These are phyloP conservation scores for Chaetomidium leptoderma DNA, from an alignment of 495 filamentous ascomycete species.

Conservation along the genomic window DNA sequence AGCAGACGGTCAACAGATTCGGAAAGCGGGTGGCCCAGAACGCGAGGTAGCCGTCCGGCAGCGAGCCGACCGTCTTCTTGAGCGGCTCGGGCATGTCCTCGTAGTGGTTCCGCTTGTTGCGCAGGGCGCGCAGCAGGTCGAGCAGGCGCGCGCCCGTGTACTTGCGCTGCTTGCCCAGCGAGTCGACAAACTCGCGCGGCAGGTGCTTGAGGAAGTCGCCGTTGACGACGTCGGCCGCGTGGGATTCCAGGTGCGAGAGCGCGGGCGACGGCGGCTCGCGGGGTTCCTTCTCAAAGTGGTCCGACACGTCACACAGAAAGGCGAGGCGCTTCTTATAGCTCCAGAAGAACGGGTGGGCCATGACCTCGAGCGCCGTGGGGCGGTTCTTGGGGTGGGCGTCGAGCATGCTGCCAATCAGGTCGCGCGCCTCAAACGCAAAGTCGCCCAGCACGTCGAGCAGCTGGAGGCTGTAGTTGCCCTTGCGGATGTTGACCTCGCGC, in stretches of 20 bases:
- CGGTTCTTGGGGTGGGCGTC: slow-evolving; percentile 62
- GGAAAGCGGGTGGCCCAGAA: slow-evolving; percentile 86
- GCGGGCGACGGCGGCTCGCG: slow-evolving; percentile 69
- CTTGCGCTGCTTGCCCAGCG: slow-evolving; percentile 88
- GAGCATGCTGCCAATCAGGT: slow-evolving; percentile 83
- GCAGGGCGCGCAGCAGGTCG: slow-evolving; percentile 79
- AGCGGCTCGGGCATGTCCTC: slow-evolving; percentile 80
- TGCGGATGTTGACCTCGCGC: slow-evolving; percentile 94
- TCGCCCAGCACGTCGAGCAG: slow-evolving; percentile 69
- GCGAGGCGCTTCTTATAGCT: slow-evolving; percentile 73
- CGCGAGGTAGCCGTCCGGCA: slow-evolving; percentile 78
- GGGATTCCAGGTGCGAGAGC: slow-evolving; percentile 55
- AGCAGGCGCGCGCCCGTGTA: slow-evolving; percentile 80
- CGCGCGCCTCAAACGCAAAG: slow-evolving; percentile 78
- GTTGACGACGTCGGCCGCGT: slow-evolving; percentile 34
- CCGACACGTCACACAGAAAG: slow-evolving; percentile 89
- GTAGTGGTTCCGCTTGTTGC: slow-evolving; percentile 96
- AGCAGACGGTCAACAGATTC: slow-evolving; percentile 74
- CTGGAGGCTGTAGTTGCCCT: slow-evolving; percentile 70
- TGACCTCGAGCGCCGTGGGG: slow-evolving; percentile 68
- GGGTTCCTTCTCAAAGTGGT: slow-evolving; percentile 89
- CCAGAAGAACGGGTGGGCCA: slow-evolving; percentile 98
- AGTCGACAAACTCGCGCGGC: slow-evolving; percentile 76
- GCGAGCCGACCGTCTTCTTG: slow-evolving; percentile 70
- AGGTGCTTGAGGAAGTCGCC: slow-evolving; percentile 73